phyloP scores from a whole-genome alignment of 345 rosid species.

The Bruguiera sexangula region DNA sequence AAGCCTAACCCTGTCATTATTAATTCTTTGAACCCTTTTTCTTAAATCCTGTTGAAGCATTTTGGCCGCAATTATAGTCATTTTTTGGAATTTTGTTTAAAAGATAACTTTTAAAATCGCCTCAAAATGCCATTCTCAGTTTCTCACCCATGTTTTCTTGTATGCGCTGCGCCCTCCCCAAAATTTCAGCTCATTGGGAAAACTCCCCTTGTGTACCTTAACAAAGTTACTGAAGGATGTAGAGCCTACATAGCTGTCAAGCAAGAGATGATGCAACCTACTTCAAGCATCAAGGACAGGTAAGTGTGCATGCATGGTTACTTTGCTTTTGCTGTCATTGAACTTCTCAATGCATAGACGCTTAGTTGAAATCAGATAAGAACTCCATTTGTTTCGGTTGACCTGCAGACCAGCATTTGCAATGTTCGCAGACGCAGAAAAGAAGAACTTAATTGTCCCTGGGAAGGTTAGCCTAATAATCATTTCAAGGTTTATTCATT shows the following conservation, averaged over 20 bases:
- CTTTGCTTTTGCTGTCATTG: not conserved
- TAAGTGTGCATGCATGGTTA: not conserved
- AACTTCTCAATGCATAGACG: not conserved
- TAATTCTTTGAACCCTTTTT: not conserved
- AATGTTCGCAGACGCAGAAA: slow-evolving; percentile 83
- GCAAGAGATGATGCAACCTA: slow-evolving; percentile 95
- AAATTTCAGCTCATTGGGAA: slow-evolving; percentile 65
- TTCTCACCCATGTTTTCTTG: not conserved
- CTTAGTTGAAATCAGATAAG: not conserved
- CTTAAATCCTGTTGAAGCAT: not conserved
- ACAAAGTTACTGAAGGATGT: slow-evolving; percentile 83
- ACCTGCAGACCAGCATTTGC: slow-evolving; percentile 72
- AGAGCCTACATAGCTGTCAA: slow-evolving; percentile 84
- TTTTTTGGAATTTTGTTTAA: too few relatives aligned
- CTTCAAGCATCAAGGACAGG: slow-evolving; percentile 96
- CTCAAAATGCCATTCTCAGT: not conserved
- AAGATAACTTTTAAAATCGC: too few relatives aligned
- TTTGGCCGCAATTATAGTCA: not conserved
- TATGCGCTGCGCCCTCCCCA: not conserved
- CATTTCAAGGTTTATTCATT: not conserved
- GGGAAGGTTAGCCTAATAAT: slow-evolving; percentile 49
- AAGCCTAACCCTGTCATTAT: not conserved
- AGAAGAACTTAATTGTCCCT: slow-evolving; percentile 64
- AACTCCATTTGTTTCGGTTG: not conserved
- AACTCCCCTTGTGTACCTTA: slow-evolving; percentile 81